Percentiles rank a stretch among this genome's conserved stretches.
These are phyloP conservation scores for Pseudocercospora eumusae DNA, from an alignment of 2,329 filamentous ascomycete genomes.

Conservation along the genomic window DNA sequence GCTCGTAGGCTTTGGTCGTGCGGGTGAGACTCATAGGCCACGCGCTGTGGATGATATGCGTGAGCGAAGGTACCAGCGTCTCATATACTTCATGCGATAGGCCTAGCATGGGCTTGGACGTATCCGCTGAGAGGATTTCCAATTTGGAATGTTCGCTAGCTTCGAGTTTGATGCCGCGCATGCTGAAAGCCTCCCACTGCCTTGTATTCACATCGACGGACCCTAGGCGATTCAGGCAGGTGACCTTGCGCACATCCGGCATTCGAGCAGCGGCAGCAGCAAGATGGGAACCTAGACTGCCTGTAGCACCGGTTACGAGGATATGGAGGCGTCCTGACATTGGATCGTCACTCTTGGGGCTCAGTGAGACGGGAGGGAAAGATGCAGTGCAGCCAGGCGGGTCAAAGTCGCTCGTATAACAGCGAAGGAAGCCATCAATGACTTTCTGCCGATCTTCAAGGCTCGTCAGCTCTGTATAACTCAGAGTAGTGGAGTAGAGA, in stretches of 20 bases:
- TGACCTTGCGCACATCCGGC: conserved; percentile 38
- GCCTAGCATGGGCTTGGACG: conserved; percentile 52
- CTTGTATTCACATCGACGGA: conserved; percentile 34
- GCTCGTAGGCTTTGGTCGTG: conserved; percentile 52
- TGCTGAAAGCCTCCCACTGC: conserved; percentile 41
- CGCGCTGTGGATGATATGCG: conserved; percentile 57
- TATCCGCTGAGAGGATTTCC: conserved; percentile 52
- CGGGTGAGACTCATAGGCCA: conserved; percentile 60
- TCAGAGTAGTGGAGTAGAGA: not conserved
- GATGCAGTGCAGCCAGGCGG: not conserved
- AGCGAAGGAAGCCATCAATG: not conserved
- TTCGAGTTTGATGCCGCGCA: conserved; percentile 27
- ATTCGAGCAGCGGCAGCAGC: conserved; percentile 36
- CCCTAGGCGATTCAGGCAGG: conserved; percentile 53
- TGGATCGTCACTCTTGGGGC: not conserved
- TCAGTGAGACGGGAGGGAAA: not conserved
- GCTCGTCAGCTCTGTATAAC: not conserved
- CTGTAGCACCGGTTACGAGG: conserved; percentile 40
- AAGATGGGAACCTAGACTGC: conserved; percentile 45
- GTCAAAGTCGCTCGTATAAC: not conserved
- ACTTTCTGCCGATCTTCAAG: not conserved
- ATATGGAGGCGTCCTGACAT: conserved; percentile 24
- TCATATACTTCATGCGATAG: conserved; percentile 46
- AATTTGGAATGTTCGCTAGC: conserved; percentile 41
- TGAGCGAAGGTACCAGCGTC: conserved; percentile 44